These are phyloP conservation scores for Centaurea solstitialis DNA, from an alignment of 129 eudicot genomes.

Conservation along the genomic window DNA sequence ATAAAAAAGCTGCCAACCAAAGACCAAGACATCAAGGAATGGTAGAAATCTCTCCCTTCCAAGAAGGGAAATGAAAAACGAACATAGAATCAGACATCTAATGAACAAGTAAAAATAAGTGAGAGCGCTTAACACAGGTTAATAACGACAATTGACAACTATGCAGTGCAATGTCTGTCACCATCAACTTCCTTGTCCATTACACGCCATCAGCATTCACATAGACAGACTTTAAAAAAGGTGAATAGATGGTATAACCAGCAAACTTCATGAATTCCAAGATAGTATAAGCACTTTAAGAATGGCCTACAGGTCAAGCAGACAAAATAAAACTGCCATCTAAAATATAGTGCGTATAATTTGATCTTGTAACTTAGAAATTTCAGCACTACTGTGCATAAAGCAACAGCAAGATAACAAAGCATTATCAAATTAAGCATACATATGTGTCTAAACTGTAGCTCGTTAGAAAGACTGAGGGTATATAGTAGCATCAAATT, in stretches of 20 bases:
- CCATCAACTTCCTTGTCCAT: not conserved
- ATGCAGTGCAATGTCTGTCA: not conserved
- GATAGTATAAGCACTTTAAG: not conserved
- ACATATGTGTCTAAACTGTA: conserved; percentile 1
- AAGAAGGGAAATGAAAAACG: not conserved
- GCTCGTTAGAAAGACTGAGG: not conserved
- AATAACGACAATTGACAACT: not conserved
- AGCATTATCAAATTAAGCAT: conserved; percentile 12
- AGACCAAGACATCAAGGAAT: not conserved
- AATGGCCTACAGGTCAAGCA: not conserved
- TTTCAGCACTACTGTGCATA: not conserved
- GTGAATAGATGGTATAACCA: conserved; percentile 5
- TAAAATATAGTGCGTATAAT: not conserved
- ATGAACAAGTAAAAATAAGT: not conserved
- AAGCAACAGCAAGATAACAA: conserved; percentile 4
- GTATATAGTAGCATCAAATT: not conserved
- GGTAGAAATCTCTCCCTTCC: not conserved
- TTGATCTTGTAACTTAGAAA: not conserved
- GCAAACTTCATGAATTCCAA: not conserved
- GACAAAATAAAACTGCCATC: not conserved
- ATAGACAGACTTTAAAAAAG: not conserved
- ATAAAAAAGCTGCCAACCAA: not conserved
- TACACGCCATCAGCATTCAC: not conserved
- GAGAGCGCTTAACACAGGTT: not conserved
- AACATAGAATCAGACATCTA: not conserved